Conservation (phyloP, 495 filamentous ascomycete species). For the Letharia columbiana region DNA sequence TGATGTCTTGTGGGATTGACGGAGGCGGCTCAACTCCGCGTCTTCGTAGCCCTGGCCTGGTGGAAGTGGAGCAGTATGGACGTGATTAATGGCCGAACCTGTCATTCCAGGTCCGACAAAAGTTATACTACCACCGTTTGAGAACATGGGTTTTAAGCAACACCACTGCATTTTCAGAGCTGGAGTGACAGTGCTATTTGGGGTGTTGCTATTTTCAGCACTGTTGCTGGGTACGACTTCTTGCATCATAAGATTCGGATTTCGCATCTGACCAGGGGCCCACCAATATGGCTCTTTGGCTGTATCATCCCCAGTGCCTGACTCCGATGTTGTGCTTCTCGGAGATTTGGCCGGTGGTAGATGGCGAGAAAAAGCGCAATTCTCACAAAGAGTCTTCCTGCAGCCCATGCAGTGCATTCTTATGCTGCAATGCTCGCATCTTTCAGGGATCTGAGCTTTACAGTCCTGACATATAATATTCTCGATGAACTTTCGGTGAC, state of each 20-base stretch:
- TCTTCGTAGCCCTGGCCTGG: conserved; percentile 47
- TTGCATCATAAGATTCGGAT: conserved; percentile 54
- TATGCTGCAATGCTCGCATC: conserved; percentile 56
- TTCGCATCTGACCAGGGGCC: conserved; percentile 45
- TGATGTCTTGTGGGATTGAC: background rate
- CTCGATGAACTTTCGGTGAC: conserved; percentile 46
- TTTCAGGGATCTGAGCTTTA: conserved; percentile 42
- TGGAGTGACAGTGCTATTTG: conserved; percentile 31
- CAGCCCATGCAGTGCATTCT: conserved; percentile 57
- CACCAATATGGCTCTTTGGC: conserved; percentile 43
- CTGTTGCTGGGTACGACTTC: conserved; percentile 29
- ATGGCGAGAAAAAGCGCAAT: conserved; percentile 51
- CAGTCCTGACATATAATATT: conserved; percentile 48
- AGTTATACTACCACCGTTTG: conserved; percentile 53
- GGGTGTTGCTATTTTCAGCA: conserved; percentile 28
- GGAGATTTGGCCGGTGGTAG: conserved; percentile 36
- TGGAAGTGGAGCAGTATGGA: conserved; percentile 51
- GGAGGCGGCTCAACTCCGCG: conserved; percentile 34
- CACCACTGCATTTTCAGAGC: conserved; percentile 51
- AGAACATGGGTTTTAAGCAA: conserved; percentile 55
- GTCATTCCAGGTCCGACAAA: conserved; percentile 41
- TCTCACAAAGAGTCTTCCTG: conserved; percentile 52
- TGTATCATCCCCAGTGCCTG: conserved; percentile 18
- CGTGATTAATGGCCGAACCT: conserved; percentile 45
- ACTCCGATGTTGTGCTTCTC: conserved; percentile 18